Evolutionary conservation across 2,329 filamentous ascomycete species (phyloP), one percentile per base, ranked within the genome.

Genomic region (Colletotrichum liriopes): DNA sequence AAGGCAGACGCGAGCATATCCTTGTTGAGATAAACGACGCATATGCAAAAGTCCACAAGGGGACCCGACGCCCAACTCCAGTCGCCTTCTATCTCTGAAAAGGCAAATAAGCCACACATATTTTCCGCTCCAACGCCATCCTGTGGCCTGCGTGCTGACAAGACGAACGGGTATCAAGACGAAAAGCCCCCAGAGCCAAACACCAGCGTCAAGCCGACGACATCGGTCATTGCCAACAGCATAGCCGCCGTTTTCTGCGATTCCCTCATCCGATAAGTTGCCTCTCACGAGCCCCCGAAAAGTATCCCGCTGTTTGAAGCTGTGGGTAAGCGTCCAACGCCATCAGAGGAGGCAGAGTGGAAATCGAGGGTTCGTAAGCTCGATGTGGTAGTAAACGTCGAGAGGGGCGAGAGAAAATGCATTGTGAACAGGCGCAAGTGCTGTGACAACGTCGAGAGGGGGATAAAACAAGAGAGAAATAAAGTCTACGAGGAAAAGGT

Each of bases 111-210:
- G 41, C 35, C 64, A 26, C 49, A 61, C n/a, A 18, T 35, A 41
- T 69, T 64, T 69, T 43, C 65, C 66, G 52, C 32, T 41, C 59
- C 23, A 70, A 72, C 70, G 65, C 70, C 70, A 55, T 60, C 59
- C 65, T 59, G 45, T 49, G 43, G 65, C 52, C 45, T 60, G 29
- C 47, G 45, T 59, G 23, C 3, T 35, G 32, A 45, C 54, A 59
- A 11, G 32, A 26, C 59, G 37, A 64, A 26, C 54, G 37, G 54
- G 32, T 47, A 47, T 69, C 39, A 65, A 60, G 35, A 59, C 35
- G 37, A 23, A 52, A 64, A 72, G 37, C 70, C 70, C 70, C 70
- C 69, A 69, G 69, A 58, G 37, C 69, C 69, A 52, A 72, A 49
- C 11, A 47, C 45, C 52, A n/a, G 65, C 60, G 49, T 7, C 12